Evolutionary conservation across 1,139 yeast genomes (phyloP), one percentile per base, ranked within the genome.

Genomic region (Zygosaccharomyces sapae): DNA sequence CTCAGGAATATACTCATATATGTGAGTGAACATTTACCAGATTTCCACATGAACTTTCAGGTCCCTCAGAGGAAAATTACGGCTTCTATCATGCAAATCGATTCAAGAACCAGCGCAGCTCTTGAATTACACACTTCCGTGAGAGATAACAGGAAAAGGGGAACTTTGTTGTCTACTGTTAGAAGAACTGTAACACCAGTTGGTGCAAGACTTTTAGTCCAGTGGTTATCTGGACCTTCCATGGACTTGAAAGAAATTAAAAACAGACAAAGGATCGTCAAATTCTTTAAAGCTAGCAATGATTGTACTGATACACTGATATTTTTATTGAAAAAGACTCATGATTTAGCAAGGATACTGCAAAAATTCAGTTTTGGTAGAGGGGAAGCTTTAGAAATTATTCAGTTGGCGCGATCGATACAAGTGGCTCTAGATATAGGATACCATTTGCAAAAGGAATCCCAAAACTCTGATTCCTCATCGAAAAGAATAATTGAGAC

Each of bases 161-260:
- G 96, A 0, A 82, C 96, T 0, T 67, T 92, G 13, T 69, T 86
- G 9, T 77, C 80, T 13, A 75, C 87, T 0, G 75, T 92, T 6
- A 77, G 79, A 49, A 70, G 84, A 47, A 92, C 97, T 0, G 77
- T 77, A 1, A 88, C 98, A 0, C 75, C 83, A 1, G 80, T 95
- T 0, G 98, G 98, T 0, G 71, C 95, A 0, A 71, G 98, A 41
- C 61, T 86, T 19, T 69, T 92, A 16, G 76, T 83, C 2, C 82
- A 83, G 46, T 89, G 97, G 97, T 68, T 92, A 3, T 75, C 86
- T 18, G 81, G 90, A 0, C 99, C 99, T 0, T 74, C 86, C 0
- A 72, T 85, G 4, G 77, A 83, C 55, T 57, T 77, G 0, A 58
- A 61, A 0, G 84, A 78, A 51, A 80, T 92, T 19, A 64, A 66